Evolutionary conservation across 257 asterid genomes (phyloP).

Genomic region (Scutellaria galericulata): DNA sequence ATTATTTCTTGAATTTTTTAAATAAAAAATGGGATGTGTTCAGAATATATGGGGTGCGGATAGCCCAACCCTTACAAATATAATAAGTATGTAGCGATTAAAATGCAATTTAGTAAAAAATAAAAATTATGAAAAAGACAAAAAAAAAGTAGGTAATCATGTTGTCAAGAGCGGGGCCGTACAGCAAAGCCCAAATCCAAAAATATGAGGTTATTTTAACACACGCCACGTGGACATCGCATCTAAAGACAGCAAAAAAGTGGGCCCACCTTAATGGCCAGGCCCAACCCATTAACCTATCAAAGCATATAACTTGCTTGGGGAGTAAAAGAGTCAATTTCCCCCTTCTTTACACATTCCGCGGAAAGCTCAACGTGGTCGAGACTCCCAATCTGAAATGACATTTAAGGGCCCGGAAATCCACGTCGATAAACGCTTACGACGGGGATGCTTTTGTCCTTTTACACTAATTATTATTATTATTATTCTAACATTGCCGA

Average conservation of each 20-base stretch:
- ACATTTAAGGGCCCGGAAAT: conserved; percentile 33
- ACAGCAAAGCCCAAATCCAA: conserved; percentile 1
- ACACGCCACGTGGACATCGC: conserved; percentile 1
- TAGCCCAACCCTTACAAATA: too few species aligned
- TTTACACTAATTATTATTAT: neutral
- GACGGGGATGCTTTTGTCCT: conserved; percentile 34
- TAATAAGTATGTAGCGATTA: too few species aligned
- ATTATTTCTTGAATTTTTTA: too few species aligned
- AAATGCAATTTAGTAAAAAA: too few species aligned
- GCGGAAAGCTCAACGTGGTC: conserved; percentile 33
- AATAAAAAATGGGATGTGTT: too few species aligned
- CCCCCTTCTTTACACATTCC: conserved; percentile 35
- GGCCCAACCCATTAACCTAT: conserved; percentile 28
- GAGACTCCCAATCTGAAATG: conserved; percentile 21
- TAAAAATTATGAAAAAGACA: neutral
- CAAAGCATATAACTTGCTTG: conserved; percentile 25
- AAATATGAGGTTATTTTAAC: conserved; percentile 7
- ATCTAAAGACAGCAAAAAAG: neutral
- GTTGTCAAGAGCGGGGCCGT: neutral
- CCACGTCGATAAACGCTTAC: neutral
- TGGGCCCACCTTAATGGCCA: conserved; percentile 24
- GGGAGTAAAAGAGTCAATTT: neutral
- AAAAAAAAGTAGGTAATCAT: neutral
- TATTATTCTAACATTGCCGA: neutral
- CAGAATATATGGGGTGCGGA: too few species aligned